Conservation (phyloP, 2,329 filamentous ascomycete genomes). For the Nakataea oryzae region DNA sequence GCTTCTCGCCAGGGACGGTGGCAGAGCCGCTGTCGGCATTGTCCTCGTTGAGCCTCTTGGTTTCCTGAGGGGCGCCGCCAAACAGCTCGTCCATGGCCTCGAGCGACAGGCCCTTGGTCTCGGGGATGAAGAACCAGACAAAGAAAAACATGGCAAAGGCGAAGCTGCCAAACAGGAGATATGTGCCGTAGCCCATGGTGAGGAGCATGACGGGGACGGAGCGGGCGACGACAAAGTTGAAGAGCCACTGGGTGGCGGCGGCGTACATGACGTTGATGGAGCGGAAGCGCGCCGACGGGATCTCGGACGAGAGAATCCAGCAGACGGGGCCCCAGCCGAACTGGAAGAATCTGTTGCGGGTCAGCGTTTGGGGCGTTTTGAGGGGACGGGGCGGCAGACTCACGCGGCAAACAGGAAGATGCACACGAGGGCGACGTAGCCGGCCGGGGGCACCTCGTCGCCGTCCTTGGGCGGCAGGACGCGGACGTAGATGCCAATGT, state of each 20-base stretch:
- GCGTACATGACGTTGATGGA: slow-evolving; percentile 54
- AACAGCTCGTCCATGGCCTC: slow-evolving; percentile 17
- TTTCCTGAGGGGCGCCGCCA: slow-evolving; percentile 9
- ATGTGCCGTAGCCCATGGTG: slow-evolving; percentile 30
- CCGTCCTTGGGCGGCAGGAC: slow-evolving; percentile 40
- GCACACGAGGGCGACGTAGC: slow-evolving; percentile 53
- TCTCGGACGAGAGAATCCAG: slow-evolving; percentile 45
- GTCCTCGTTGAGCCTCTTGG: background rate
- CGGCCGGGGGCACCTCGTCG: slow-evolving; percentile 29
- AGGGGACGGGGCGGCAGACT: background rate
- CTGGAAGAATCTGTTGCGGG: slow-evolving; percentile 30
- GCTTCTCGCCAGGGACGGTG: background rate
- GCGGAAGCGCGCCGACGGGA: slow-evolving; percentile 51
- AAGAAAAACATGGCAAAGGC: slow-evolving; percentile 54
- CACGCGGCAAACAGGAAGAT: slow-evolving; percentile 51
- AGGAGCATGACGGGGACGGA: slow-evolving; percentile 52
- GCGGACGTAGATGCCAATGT: slow-evolving; percentile 55
- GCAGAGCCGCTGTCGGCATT: background rate
- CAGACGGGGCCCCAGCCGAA: slow-evolving; percentile 57
- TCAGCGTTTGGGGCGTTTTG: background rate
- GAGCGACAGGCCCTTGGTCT: slow-evolving; percentile 46
- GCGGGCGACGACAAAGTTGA: slow-evolving; percentile 58
- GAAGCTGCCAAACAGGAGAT: slow-evolving; percentile 54
- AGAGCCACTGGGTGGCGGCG: slow-evolving; percentile 57
- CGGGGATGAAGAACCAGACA: slow-evolving; percentile 51